Conservation (phyloP, 805 yeast species). For the Alloascoidea africana region DNA sequence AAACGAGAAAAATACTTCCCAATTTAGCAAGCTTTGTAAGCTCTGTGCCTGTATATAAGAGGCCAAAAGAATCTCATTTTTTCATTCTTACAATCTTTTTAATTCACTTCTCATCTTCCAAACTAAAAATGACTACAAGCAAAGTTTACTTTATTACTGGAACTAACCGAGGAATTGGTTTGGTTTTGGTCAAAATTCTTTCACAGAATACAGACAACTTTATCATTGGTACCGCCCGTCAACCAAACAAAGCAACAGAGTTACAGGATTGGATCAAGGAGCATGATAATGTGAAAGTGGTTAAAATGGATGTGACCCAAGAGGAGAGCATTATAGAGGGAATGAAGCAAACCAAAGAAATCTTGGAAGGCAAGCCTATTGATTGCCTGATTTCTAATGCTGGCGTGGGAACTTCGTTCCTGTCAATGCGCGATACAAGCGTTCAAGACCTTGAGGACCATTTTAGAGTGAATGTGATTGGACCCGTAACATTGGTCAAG, state of each 20-base stretch:
- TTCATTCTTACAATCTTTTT: no score
- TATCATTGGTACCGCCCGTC: constrained; percentile 13
- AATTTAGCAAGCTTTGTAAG: no score
- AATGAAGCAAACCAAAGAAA: constrained; percentile 8
- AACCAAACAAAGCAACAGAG: constrained; percentile 6
- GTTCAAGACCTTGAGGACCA: constrained; percentile 7
- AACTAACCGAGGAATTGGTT: constrained; percentile 23
- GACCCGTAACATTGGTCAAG: constrained; percentile 12
- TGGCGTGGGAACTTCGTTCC: constrained; percentile 13
- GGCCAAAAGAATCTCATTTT: no score
- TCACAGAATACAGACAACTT: constrained; percentile 9
- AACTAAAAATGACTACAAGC: not conserved
- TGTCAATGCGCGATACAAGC: no score
- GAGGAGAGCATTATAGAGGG: constrained; percentile 10
- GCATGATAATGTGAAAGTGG: constrained; percentile 11
- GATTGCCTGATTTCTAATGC: constrained; percentile 16
- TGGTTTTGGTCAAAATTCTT: constrained; percentile 15
- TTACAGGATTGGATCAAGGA: constrained; percentile 5
- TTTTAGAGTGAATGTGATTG: constrained; percentile 12
- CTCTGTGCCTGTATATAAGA: no score
- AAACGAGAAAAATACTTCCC: no score
- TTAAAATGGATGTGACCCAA: constrained; percentile 12
- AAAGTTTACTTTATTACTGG: constrained; percentile 20
- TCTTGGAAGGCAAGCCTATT: no score
- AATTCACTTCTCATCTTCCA: no score